These are phyloP conservation scores for Dichotomopilus funicola DNA, from an alignment of 2,329 filamentous ascomycete genomes.

Conservation along the genomic window DNA sequence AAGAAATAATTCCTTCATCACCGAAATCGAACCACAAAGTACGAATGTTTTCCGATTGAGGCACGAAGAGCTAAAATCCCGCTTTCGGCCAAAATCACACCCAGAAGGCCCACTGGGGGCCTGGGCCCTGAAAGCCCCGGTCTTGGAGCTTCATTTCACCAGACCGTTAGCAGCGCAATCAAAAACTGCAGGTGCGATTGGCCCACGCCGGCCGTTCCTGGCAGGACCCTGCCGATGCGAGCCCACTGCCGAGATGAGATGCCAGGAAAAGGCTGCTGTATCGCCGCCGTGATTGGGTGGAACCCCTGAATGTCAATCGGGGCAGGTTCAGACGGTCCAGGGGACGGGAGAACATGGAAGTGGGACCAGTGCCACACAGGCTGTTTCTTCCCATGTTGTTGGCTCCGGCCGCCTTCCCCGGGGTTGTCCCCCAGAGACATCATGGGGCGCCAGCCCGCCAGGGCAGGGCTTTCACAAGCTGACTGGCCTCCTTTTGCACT, in stretches of 20 bases:
- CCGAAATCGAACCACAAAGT: neutral
- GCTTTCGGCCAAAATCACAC: no score
- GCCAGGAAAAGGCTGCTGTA: conserved; percentile 15
- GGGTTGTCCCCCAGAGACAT: conserved; percentile 9
- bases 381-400: conserved; percentile 2
- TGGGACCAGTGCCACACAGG: conserved; percentile 7
- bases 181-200: conserved; percentile 17
- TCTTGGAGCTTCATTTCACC: conserved; percentile 20
- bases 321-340: conserved; percentile 14
- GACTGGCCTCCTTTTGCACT: conserved; percentile 16
- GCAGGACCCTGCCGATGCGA: conserved; percentile 14
- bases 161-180: conserved; percentile 17
- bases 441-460: conserved; percentile 10
- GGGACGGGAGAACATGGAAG: conserved; percentile 17
- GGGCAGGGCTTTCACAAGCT: conserved; percentile 3
- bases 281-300: conserved; percentile 20
- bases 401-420: conserved; percentile 9
- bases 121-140: neutral
- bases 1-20: conserved; percentile 2
- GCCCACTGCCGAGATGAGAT: conserved; percentile 25
- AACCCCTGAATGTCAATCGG: neutral
- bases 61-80: neutral
- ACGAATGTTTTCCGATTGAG: neutral
- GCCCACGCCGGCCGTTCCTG: conserved; percentile 17
- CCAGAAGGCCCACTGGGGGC: neutral